Evolutionary conservation across 305 asterid genomes (phyloP), one percentile per base, ranked within the genome.

Genomic region (Petunia hybrid): DNA sequence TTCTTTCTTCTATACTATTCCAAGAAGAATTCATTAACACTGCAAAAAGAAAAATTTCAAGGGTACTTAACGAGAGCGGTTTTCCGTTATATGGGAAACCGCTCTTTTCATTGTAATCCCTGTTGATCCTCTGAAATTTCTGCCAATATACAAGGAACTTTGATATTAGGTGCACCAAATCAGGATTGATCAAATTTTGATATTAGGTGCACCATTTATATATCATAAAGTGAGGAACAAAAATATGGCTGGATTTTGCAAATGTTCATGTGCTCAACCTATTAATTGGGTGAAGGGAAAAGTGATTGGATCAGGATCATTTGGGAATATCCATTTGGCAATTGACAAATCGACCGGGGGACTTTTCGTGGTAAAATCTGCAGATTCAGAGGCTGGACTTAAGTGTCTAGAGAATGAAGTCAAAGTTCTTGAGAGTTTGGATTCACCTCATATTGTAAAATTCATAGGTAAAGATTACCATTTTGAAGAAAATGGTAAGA

Each of bases 251-350:
- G 68, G 59, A 79, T 62, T 76, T 56, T 55, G 83, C 80, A 78
- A 16, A 57, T 80, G 87, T 71, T 56, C 80, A 12, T 59, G 42
- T 64, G 77, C 75, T 39, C 80, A 84, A 9, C 88, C 91, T 16
- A 74, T 12, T 3, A 86, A 88, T 51, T 91, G 93, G 95, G 14
- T 87, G 31, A 86, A 86, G 83, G 95, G 95, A 22, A 84, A 86
- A 14, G 75, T 88, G 5, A 85, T 91, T 40, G 95, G 93, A 6
- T 87, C 92, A 0, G 95, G 95, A 1, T 85, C 95, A 4, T 87
- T 82, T 82, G 92, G 95, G 9, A 85, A 77, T 39, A 87, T 91
- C 63, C 86, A 86, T 62, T 53, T 91, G 43, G 92, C 93, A 45
- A 74, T 91, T 65, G 85, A 89, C 75, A 89, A 83, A n/a, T 8